Percentiles rank a stretch among this genome's conserved stretches.
Evolutionary conservation across 495 filamentous ascomycete species (phyloP).

Genomic region (Aspergillus ellipticus): DNA sequence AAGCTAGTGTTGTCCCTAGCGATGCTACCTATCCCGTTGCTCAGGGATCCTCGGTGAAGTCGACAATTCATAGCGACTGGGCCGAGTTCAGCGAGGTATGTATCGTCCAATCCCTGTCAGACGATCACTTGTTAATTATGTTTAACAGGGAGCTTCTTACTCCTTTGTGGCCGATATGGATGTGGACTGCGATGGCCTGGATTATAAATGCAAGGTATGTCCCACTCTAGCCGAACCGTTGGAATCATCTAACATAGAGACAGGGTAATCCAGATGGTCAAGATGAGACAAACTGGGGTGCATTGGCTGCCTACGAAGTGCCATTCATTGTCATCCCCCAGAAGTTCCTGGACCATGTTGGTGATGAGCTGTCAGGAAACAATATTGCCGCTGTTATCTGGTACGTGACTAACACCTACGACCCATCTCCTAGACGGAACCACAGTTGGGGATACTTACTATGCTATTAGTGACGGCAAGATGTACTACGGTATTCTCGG

Average conservation of each 20-base stretch:
- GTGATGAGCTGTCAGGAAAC: slow-evolving; percentile 26
- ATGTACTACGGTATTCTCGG: slow-evolving; percentile 42
- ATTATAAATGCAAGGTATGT: slow-evolving; percentile 35
- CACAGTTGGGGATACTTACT: no score
- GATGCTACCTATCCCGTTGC: slow-evolving; percentile 10
- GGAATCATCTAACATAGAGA: no score
- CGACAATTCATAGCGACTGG: slow-evolving; percentile 27
- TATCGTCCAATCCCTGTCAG: no score
- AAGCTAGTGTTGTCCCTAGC: background rate
- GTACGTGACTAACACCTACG: slow-evolving; percentile 16
- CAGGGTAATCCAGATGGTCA: slow-evolving; percentile 34
- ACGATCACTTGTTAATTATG: background rate
- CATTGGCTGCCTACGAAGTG: slow-evolving; percentile 36
- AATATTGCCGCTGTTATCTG: slow-evolving; percentile 39
- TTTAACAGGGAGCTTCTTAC: slow-evolving; percentile 36
- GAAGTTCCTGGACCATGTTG: slow-evolving; percentile 23
- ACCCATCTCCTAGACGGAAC: no score
- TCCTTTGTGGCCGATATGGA: slow-evolving; percentile 39
- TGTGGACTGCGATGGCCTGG: slow-evolving; percentile 37
- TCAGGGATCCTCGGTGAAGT: background rate
- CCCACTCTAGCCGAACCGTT: no score
- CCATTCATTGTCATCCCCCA: slow-evolving; percentile 38
- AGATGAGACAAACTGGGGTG: slow-evolving; percentile 31
- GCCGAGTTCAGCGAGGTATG: slow-evolving; percentile 21
- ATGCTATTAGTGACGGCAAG: slow-evolving; percentile 31